Evolutionary conservation across 208 protist species (phyloP).

Genomic region (Trypanosoma vivax): DNA sequence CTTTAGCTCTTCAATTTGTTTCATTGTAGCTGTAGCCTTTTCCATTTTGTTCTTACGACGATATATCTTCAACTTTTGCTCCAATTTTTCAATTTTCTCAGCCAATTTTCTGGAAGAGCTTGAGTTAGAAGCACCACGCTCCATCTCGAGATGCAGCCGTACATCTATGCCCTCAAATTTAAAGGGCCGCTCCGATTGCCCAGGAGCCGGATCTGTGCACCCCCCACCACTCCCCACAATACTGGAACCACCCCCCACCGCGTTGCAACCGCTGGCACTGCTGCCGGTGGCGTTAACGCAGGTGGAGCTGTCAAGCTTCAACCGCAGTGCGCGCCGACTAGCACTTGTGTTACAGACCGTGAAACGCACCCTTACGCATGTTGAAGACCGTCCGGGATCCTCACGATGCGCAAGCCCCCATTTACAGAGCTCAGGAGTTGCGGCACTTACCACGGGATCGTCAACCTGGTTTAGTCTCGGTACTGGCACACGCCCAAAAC

Average conservation of each 20-base stretch:
- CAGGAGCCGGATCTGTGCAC: not conserved
- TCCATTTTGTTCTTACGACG: constrained; percentile 81
- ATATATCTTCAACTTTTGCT: constrained; percentile 87
- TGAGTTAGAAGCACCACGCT: constrained; percentile 45
- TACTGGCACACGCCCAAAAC: constrained; percentile 55
- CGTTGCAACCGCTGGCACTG: not conserved
- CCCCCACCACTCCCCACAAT: constrained; percentile 1
- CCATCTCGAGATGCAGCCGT: constrained; percentile 63
- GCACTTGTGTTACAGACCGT: constrained; percentile 75
- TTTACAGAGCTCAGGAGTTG: not conserved
- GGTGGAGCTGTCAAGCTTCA: constrained; percentile 34
- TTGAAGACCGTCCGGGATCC: not conserved
- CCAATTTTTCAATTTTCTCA: constrained; percentile 84
- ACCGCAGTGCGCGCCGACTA: constrained; percentile 41
- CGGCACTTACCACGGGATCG: not conserved
- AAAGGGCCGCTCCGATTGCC: constrained; percentile 25
- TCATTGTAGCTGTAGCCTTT: constrained; percentile 49
- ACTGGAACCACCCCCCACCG: not conserved
- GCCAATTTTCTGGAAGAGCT: constrained; percentile 71
- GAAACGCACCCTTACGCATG: constrained; percentile 60
- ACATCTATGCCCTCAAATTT: constrained; percentile 71
- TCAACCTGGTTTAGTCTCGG: constrained; percentile 21
- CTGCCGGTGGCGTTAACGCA: not conserved
- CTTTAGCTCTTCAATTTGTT: constrained; percentile 55
- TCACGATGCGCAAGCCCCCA: not conserved